phyloP scores from a whole-genome alignment of 805 yeast species.

The Lipomyces yamadae region DNA sequence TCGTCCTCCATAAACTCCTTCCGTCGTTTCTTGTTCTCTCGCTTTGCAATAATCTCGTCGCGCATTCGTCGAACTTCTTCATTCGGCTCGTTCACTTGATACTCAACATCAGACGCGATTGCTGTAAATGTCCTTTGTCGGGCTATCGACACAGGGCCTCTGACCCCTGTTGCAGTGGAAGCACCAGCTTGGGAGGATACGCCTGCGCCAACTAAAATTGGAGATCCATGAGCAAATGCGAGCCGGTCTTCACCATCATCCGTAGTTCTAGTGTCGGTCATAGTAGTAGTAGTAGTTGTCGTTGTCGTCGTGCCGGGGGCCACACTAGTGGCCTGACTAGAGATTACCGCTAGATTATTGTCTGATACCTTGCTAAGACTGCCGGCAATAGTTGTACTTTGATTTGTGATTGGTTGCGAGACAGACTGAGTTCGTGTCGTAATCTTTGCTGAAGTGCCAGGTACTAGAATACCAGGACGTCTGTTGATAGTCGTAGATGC shows the following conservation, averaged over 20 bases:
- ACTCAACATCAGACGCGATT: conserved; percentile 2
- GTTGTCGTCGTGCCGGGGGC: background rate
- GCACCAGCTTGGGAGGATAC: background rate
- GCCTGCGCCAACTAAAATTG: background rate
- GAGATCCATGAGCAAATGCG: conserved; percentile 5
- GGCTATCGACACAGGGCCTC: background rate
- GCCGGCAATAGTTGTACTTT: background rate
- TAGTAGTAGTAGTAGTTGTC: conserved; percentile 1
- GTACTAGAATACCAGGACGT: conserved; percentile 1
- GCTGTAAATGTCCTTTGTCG: conserved; percentile 20
- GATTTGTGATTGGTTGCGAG: background rate
- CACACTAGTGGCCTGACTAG: background rate
- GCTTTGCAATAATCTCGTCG: conserved; percentile 44
- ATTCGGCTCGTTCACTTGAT: conserved; percentile 1
- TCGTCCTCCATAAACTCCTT: conserved; percentile 45
- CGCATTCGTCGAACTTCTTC: conserved; percentile 42
- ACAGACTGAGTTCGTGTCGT: background rate
- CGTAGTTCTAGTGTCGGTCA: conserved; percentile 1
- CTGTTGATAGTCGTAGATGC: conserved; percentile 2
- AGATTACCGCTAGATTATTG: background rate
- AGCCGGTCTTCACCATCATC: conserved; percentile 10
- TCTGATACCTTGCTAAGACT: background rate
- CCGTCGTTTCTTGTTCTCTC: conserved; percentile 42
- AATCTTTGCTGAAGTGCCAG: background rate
- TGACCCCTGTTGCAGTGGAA: conserved; percentile 1